Base-by-base conservation (phyloP, 495 filamentous ascomycete species). In the Friedmanniomyces simplex region DNA sequence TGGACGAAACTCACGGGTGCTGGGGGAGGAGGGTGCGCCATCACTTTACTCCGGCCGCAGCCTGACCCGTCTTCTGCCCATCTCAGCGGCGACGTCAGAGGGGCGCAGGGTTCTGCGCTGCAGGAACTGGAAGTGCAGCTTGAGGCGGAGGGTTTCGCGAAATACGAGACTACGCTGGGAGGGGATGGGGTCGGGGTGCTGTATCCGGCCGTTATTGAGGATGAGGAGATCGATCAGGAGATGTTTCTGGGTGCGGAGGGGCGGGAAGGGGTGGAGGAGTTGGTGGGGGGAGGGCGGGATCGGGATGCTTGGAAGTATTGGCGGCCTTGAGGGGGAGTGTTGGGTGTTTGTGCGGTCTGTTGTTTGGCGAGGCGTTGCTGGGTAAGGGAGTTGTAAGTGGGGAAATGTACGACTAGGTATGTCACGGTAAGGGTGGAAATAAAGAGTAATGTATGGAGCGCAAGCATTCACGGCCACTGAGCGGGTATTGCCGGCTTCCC, bases 1-100 rank as follows among this genome's bases (percentile, higher is more conserved):
- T 96, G 89, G 89, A 94, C 93, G 5, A 98, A 98, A 67, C 78
- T 98, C 48, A 98, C 93, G 0, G 93, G 93, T 55, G 93, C 91
- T 6, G 93, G 93, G 13, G 93, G 91, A 4, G 93, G 93, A 39
- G 93, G 93, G 0, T 96, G 93, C 69, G 89, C 90, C 1, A 96
- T 98, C 63, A 93, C 91, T 2, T 71, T 98, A 5, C 74, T 97
- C 39, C 87, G 83, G 56, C 88, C 89, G 0, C 75, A 79, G 52
- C 16, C 39, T 42, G 10, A 13, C 37, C 0, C 37, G 1, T 43
- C 51, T 2, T n/a, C 39, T 71, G 72, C 47, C 67, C 25, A 62
- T 10, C 30, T 50, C 6, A 60, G 64, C 47, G 57, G 57, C 1
- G 64, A 66, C 14, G n/a, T n/a, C n/a, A n/a, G n/a, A n/a, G 57